Percentiles rank a stretch among this genome's conserved stretches.
These are phyloP conservation scores for Harringtonia lauricola DNA, from an alignment of 2,329 filamentous ascomycete species.

Conservation along the genomic window DNA sequence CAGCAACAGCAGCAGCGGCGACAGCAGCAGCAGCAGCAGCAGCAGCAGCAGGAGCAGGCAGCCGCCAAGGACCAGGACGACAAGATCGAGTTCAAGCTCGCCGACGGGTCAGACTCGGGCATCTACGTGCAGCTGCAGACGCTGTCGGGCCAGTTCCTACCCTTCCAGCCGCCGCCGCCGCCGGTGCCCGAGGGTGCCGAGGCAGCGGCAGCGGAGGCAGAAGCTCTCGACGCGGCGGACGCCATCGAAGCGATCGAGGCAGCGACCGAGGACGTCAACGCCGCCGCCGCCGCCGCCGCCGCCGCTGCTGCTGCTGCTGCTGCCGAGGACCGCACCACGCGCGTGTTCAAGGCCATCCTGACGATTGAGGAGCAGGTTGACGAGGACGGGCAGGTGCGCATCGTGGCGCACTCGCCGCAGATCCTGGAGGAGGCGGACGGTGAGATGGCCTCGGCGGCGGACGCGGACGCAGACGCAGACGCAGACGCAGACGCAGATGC, in stretches of 20 bases:
- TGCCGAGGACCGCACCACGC: constrained; percentile 27
- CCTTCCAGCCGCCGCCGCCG: constrained; percentile 76
- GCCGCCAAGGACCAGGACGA: constrained; percentile 32
- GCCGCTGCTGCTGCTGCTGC: constrained; percentile 6
- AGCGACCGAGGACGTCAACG: constrained; percentile 15
- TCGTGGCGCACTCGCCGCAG: constrained; percentile 48
- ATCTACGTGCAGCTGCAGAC: constrained; percentile 57
- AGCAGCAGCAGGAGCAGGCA: constrained; percentile 26
- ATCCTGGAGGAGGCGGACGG: constrained; percentile 37
- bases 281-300: constrained; percentile 14
- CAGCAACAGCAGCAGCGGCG: constrained; percentile 6
- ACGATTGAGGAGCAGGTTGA: constrained; percentile 57
- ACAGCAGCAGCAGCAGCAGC: neutral
- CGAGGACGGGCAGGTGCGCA: constrained; percentile 46
- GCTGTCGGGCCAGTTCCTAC: constrained; percentile 59
- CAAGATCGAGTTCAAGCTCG: constrained; percentile 41
- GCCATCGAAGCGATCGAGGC: constrained; percentile 24
- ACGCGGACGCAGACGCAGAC: neutral
- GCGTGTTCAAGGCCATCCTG: constrained; percentile 52
- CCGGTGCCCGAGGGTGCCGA: constrained; percentile 43
- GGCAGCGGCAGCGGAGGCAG: constrained; percentile 4
- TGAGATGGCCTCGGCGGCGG: no score
- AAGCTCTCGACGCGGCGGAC: constrained; percentile 19
- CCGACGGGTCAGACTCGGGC: constrained; percentile 45
- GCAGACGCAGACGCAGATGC: neutral